Evolutionary conservation across 139 green algal genomes (phyloP).

Genomic region (Chlamydomonas sphaeroides): DNA sequence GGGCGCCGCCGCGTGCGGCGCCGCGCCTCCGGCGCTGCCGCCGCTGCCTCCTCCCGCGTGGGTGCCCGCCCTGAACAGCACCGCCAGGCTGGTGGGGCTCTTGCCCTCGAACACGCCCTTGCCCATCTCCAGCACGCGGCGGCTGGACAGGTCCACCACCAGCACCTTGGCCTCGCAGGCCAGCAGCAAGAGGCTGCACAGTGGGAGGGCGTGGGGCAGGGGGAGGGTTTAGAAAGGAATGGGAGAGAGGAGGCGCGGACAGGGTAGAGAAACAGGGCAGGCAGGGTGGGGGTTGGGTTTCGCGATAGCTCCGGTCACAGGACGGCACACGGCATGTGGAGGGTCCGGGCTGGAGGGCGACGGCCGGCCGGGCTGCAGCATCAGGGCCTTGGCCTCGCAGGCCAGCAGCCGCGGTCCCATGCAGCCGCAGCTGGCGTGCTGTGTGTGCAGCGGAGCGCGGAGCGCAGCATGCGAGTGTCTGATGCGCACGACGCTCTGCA

Average conservation of each 20-base stretch:
- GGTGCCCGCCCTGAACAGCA: slow-evolving; percentile 50
- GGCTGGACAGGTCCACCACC: slow-evolving; percentile 57
- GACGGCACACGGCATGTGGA: too few relatives aligned
- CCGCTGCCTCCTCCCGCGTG: neutral
- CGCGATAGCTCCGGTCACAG: too few relatives aligned
- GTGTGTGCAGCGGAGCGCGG: too few relatives aligned
- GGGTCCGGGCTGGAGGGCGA: too few relatives aligned
- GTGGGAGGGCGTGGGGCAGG: neutral
- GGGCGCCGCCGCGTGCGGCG: neutral
- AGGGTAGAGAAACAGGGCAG: neutral
- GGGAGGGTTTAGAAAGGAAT: neutral
- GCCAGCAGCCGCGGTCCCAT: too few relatives aligned
- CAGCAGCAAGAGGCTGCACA: slow-evolving; percentile 57
- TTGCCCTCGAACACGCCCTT: slow-evolving; percentile 54
- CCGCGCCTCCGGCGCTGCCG: neutral
- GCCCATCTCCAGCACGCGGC: slow-evolving; percentile 48
- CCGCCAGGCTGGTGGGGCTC: slow-evolving; percentile 47
- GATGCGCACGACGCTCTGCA: too few relatives aligned
- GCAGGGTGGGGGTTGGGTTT: too few relatives aligned
- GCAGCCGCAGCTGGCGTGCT: too few relatives aligned
- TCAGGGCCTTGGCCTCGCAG: too few relatives aligned
- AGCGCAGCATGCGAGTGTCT: too few relatives aligned
- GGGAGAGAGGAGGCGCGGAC: neutral
- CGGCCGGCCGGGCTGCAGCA: too few relatives aligned
- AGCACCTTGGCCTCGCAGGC: slow-evolving; percentile 64